These are phyloP conservation scores for Chalaropsis thielavioides DNA, from an alignment of 2,329 filamentous ascomycete genomes.

Conservation along the genomic window DNA sequence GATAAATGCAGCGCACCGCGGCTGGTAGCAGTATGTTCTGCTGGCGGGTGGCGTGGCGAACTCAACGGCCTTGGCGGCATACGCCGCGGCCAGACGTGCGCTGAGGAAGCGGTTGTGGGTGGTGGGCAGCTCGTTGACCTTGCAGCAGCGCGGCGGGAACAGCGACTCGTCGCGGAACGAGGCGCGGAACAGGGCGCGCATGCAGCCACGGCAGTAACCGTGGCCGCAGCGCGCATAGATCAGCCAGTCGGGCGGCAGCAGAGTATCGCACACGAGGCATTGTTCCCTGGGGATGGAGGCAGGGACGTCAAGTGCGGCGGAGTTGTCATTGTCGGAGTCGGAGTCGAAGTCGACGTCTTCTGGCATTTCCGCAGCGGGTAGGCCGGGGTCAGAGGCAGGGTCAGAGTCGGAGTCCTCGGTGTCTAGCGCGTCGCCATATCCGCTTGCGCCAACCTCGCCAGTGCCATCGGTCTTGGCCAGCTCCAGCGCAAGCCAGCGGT, in stretches of 20 bases:
- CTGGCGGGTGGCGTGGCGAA: conserved; percentile 28
- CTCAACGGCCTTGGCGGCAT: conserved; percentile 34
- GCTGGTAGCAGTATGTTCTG: conserved; percentile 36
- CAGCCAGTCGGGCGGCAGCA: not conserved
- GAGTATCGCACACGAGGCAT: not conserved
- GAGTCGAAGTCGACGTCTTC: not conserved
- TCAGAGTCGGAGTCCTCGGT: not conserved
- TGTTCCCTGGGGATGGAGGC: not conserved
- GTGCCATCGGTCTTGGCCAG: not conserved
- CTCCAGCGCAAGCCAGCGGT: not conserved
- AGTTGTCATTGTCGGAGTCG: not conserved
- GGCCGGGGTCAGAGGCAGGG: not conserved
- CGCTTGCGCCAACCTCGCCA: not conserved
- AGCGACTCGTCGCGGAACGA: conserved; percentile 35
- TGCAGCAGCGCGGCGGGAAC: conserved; percentile 43
- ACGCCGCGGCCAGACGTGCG: conserved; percentile 24
- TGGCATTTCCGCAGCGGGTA: not conserved
- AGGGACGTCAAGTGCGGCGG: not conserved
- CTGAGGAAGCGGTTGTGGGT: conserved; percentile 27
- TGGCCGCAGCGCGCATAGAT: conserved; percentile 27
- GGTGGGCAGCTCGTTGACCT: conserved; percentile 27
- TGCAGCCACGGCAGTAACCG: conserved; percentile 37
- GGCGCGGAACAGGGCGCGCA: conserved; percentile 30
- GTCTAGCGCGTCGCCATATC: not conserved
- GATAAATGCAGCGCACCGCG: conserved; percentile 35